A percentile compares a stretch with the other conserved stretches of the same genome.
Conservation (phyloP, 2,329 filamentous ascomycete genomes). For the Colletotrichum plurivorum region DNA sequence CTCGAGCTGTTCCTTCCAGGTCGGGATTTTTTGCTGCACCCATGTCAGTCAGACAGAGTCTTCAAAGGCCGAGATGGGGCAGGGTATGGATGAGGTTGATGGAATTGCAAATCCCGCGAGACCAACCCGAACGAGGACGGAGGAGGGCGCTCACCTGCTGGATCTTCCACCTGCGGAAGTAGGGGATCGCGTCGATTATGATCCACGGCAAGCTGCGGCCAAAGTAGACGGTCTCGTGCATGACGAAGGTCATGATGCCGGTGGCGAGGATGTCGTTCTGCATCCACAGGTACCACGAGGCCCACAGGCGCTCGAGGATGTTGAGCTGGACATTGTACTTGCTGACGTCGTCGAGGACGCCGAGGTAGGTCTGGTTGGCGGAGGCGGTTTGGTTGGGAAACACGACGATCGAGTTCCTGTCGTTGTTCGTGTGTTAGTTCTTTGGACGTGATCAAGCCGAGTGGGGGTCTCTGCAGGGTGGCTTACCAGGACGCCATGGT, state of each 20-base stretch:
- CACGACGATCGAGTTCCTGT: constrained; percentile 66
- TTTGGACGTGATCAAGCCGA: background rate
- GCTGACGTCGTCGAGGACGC: constrained; percentile 73
- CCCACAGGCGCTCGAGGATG: constrained; percentile 89
- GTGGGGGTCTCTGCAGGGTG: background rate
- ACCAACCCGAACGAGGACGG: too few species aligned
- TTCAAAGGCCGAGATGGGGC: background rate
- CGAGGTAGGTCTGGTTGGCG: constrained; percentile 63
- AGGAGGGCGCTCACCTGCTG: constrained; percentile 75
- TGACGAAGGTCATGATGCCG: constrained; percentile 95
- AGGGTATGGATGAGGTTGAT: background rate
- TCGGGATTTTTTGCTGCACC: constrained; percentile 82
- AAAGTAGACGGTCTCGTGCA: constrained; percentile 97
- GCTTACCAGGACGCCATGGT: constrained; percentile 33
- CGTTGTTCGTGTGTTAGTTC: constrained; percentile 32
- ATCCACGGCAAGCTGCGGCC: constrained; percentile 92
- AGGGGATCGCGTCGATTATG: constrained; percentile 90
- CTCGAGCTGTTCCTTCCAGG: constrained; percentile 90
- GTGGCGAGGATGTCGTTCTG: constrained; percentile 97
- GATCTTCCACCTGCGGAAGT: constrained; percentile 94
- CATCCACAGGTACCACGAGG: constrained; percentile 97
- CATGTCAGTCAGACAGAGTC: background rate
- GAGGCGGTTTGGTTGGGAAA: constrained; percentile 61
- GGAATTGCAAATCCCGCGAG: background rate
- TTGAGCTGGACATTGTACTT: constrained; percentile 89